These are phyloP conservation scores for Leccinum arenicola DNA, from an alignment of 768 basidiomycete species.

Conservation along the genomic window DNA sequence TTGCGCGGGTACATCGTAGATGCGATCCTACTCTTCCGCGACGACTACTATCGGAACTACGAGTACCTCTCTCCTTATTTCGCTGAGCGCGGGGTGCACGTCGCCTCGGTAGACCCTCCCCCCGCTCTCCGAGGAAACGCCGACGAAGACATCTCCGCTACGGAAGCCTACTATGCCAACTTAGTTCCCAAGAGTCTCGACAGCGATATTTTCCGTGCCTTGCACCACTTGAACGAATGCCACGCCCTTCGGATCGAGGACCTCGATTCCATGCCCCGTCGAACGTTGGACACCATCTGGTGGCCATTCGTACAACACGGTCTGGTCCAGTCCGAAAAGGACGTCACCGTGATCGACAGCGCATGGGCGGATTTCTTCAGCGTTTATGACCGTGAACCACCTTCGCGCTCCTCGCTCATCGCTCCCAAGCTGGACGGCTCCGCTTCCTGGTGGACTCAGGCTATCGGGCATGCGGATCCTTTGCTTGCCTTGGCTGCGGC, in stretches of 20 bases:
- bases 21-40: conserved; percentile 77
- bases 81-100: conserved; percentile 59
- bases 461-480: conserved; percentile 79
- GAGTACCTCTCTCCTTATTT: conserved; percentile 84
- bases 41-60: conserved; percentile 84
- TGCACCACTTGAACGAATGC: conserved; percentile 57
- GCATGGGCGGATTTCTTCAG: conserved; percentile 87
- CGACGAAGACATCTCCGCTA: conserved; percentile 45
- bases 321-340: conserved; percentile 57
- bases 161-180: conserved; percentile 71
- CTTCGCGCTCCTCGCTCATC: conserved; percentile 40
- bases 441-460: conserved; percentile 98
- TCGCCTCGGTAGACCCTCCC: conserved; percentile 55
- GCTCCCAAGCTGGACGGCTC: conserved; percentile 82
- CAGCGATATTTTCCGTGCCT: conserved; percentile 42
- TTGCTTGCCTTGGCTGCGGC: conserved; percentile 84
- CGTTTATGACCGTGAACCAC: conserved; percentile 45
- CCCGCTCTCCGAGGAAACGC: conserved; percentile 47
- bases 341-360: conserved; percentile 90
- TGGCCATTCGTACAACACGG: conserved; percentile 98
- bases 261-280: conserved; percentile 72
- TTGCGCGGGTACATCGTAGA: conserved; percentile 91
- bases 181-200: conserved; percentile 38
- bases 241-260: conserved; percentile 69
- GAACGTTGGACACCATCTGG: conserved; percentile 82